These are phyloP conservation scores for Cenchrus americanus DNA, from an alignment of 176 grass and related monocot species.

Conservation along the genomic window DNA sequence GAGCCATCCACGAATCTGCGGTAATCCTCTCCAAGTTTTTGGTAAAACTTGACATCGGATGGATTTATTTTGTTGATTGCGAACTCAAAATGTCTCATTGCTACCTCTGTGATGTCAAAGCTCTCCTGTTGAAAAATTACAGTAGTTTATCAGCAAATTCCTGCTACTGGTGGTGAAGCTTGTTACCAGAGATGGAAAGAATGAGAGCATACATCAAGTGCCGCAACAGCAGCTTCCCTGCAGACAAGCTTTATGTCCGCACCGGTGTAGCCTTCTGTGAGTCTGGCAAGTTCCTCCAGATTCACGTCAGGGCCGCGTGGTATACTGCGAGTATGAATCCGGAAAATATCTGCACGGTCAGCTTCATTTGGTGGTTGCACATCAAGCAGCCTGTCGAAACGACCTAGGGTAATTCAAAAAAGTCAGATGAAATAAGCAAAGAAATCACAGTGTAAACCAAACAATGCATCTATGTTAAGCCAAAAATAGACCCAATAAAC, in stretches of 20 bases:
- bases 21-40: conserved; percentile 65
- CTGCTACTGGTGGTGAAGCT: not conserved
- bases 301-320: conserved; percentile 65
- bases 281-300: conserved; percentile 72
- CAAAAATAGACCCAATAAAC: conserved; percentile 5
- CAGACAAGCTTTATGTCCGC: conserved; percentile 88
- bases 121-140: conserved; percentile 53
- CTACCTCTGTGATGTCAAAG: conserved; percentile 59
- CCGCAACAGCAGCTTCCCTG: conserved; percentile 84
- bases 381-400: conserved; percentile 88
- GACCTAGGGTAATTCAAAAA: conserved; percentile 56
- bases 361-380: conserved; percentile 80
- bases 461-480: not conserved
- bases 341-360: conserved; percentile 80
- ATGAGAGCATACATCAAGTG: conserved; percentile 74
- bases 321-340: conserved; percentile 67
- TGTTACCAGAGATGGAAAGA: conserved; percentile 11
- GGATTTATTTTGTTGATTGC: conserved; percentile 54
- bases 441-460: not conserved
- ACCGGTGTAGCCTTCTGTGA: conserved; percentile 88
- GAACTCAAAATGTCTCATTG: conserved; percentile 65
- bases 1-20: conserved; percentile 53
- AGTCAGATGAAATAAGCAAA: conserved; percentile 20
- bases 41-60: conserved; percentile 74
- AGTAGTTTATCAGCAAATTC: conserved; percentile 19